Percentiles rank a stretch among this genome's conserved stretches.
Evolutionary conservation across 129 eudicot species (phyloP).

Genomic region (Helichrysum umbraculigerum): DNA sequence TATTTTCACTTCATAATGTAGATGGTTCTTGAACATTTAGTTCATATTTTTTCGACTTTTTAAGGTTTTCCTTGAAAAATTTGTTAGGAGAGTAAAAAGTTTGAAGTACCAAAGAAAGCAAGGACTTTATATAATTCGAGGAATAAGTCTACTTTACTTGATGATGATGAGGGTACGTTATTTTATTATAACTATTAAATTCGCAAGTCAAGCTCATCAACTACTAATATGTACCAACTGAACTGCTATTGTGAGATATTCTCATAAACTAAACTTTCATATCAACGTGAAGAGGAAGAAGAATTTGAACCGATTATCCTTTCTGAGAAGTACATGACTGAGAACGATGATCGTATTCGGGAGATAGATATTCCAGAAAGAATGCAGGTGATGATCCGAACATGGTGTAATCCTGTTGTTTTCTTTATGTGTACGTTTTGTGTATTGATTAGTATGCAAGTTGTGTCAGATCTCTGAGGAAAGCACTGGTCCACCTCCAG

Average conservation of each 20-base stretch:
- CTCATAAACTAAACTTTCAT: neutral
- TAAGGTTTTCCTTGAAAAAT: neutral
- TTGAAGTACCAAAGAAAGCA: conserved; percentile 85
- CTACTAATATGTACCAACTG: neutral
- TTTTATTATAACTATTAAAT: neutral
- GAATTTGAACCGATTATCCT: conserved; percentile 77
- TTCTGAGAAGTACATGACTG: conserved; percentile 85
- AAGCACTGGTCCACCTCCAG: conserved; percentile 81
- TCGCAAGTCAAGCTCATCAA: neutral
- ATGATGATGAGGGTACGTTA: conserved; percentile 71
- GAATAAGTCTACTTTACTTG: conserved; percentile 67
- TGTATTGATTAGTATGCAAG: conserved; percentile 20
- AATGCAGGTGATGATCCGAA: conserved; percentile 78
- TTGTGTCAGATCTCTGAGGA: conserved; percentile 63
- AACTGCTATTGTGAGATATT: neutral
- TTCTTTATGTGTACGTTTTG: neutral
- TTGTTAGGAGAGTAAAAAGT: conserved; percentile 76
- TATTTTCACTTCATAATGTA: conserved; percentile 15
- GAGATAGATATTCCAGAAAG: conserved; percentile 87
- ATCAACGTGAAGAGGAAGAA: conserved; percentile 67
- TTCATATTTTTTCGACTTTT: neutral
- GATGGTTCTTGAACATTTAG: no score
- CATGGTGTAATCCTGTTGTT: neutral
- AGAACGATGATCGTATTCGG: conserved; percentile 68
- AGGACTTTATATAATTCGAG: no score